phyloP scores from a whole-genome alignment of 495 filamentous ascomycete genomes.

The Aspergillus indologenus region DNA sequence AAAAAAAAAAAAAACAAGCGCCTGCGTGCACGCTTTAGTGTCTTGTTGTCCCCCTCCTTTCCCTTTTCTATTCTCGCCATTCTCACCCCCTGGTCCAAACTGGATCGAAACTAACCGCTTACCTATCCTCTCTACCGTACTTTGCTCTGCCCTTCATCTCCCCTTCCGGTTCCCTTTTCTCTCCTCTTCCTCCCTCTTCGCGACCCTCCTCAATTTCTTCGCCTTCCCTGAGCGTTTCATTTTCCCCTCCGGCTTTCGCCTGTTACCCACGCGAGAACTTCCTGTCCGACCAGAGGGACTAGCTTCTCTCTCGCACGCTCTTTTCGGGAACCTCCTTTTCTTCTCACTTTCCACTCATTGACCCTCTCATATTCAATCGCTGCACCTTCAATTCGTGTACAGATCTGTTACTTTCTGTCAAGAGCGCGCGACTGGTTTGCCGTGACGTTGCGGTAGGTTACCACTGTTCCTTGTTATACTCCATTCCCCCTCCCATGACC shows the following conservation, averaged over 20 bases:
- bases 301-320: slow-evolving; percentile 45
- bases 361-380: slow-evolving; percentile 12
- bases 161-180: slow-evolving; percentile 21
- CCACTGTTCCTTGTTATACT: not conserved
- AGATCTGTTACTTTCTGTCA: slow-evolving; percentile 21
- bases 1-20: not conserved
- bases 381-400: slow-evolving; percentile 30
- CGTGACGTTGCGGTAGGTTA: slow-evolving; percentile 37
- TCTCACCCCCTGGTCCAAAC: slow-evolving; percentile 9
- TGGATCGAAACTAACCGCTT: slow-evolving; percentile 18
- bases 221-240: slow-evolving; percentile 19
- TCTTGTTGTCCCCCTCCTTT: slow-evolving; percentile 11
- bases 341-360: slow-evolving; percentile 21
- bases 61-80: not conserved
- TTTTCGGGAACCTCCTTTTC: slow-evolving; percentile 34
- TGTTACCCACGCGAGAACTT: slow-evolving; percentile 27
- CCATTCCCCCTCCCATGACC: not conserved
- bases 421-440: slow-evolving; percentile 34
- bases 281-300: slow-evolving; percentile 46
- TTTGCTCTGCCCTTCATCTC: slow-evolving; percentile 14
- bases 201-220: slow-evolving; percentile 23
- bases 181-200: slow-evolving; percentile 20
- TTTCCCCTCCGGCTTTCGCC: slow-evolving; percentile 10
- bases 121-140: not conserved
- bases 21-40: slow-evolving; percentile 9